These are phyloP conservation scores for Hyphodiscus sp. DNA, from an alignment of 2,329 filamentous ascomycete genomes.

Conservation along the genomic window DNA sequence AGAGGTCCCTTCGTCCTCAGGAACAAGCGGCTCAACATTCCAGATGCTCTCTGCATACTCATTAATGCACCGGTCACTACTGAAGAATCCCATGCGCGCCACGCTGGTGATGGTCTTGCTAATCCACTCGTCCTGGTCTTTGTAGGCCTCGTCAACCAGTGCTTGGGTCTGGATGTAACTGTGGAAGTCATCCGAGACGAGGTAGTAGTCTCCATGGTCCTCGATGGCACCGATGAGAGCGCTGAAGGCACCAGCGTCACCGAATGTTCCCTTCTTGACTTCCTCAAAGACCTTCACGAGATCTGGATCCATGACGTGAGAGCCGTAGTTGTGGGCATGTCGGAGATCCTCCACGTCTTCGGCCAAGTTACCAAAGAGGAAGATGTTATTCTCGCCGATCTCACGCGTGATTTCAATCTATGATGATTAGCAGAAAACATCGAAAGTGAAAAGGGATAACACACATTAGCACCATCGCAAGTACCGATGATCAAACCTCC, in stretches of 20 bases:
- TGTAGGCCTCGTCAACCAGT: conserved; percentile 86
- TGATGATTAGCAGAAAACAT: conserved; percentile 3
- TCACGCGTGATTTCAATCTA: conserved; percentile 96
- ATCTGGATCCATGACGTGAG: conserved; percentile 69
- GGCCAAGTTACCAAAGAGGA: conserved; percentile 92
- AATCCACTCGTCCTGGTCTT: conserved; percentile 87
- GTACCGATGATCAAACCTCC: conserved; percentile 96
- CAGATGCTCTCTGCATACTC: conserved; percentile 97
- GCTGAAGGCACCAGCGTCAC: conserved; percentile 70
- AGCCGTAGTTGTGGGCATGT: conserved; percentile 78
- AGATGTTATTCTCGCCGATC: conserved; percentile 94
- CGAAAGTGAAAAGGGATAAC: conserved; percentile 29
- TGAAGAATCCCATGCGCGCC: conserved; percentile 95
- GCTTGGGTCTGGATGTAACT: conserved; percentile 88
- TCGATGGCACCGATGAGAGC: conserved; percentile 78
- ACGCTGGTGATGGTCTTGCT: conserved; percentile 86
- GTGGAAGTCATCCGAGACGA: conserved; percentile 95
- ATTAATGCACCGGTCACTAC: conserved; percentile 87
- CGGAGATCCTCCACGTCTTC: conserved; percentile 97
- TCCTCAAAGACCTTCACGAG: conserved; percentile 76
- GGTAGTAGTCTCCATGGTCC: conserved; percentile 94
- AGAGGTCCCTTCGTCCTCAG: conserved; percentile 11
- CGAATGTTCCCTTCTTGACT: conserved; percentile 77
- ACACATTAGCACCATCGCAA: conserved; percentile 93
- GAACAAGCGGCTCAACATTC: conserved; percentile 74